A percentile compares a stretch with the other conserved stretches of the same genome.
phyloP scores from a whole-genome alignment of 768 basidiomycete species.

The Neoboletus brunneissimus region DNA sequence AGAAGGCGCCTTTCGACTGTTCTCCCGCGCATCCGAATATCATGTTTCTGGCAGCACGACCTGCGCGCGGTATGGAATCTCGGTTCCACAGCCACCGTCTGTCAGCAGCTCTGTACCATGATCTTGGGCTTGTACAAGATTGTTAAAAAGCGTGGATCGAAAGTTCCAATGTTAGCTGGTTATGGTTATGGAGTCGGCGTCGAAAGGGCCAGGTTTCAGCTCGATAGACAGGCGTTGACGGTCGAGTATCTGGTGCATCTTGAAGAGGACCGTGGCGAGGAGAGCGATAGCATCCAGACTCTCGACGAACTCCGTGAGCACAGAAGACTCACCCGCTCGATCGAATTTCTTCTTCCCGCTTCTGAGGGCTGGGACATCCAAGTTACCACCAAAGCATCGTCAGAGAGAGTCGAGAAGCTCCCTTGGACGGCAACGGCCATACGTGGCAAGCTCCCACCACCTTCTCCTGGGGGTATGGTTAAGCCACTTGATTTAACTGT shows the following conservation, averaged over 20 bases:
- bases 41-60: conserved; percentile 96
- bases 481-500: conserved; percentile 50
- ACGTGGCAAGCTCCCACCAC: conserved; percentile 37
- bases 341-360: conserved; percentile 79
- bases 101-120: conserved; percentile 86
- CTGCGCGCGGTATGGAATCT: conserved; percentile 84
- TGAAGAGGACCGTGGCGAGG: conserved; percentile 43
- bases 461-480: conserved; percentile 30
- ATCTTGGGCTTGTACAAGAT: conserved; percentile 76
- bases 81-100: conserved; percentile 57
- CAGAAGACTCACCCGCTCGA: conserved; percentile 65
- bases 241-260: conserved; percentile 83
- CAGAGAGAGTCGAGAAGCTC: conserved; percentile 64
- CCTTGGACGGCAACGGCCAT: conserved; percentile 70
- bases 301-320: conserved; percentile 72
- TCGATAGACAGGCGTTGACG: conserved; percentile 77
- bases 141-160: conserved; percentile 70
- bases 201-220: conserved; percentile 74
- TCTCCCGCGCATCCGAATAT: conserved; percentile 61
- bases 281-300: conserved; percentile 35
- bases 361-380: conserved; percentile 86
- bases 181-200: conserved; percentile 83
- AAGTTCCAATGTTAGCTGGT: conserved; percentile 70
- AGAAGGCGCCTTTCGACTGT: conserved; percentile 25
- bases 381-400: conserved; percentile 70